These are phyloP conservation scores for Solanum etuberosum DNA, from an alignment of 257 asterid genomes.

Conservation along the genomic window DNA sequence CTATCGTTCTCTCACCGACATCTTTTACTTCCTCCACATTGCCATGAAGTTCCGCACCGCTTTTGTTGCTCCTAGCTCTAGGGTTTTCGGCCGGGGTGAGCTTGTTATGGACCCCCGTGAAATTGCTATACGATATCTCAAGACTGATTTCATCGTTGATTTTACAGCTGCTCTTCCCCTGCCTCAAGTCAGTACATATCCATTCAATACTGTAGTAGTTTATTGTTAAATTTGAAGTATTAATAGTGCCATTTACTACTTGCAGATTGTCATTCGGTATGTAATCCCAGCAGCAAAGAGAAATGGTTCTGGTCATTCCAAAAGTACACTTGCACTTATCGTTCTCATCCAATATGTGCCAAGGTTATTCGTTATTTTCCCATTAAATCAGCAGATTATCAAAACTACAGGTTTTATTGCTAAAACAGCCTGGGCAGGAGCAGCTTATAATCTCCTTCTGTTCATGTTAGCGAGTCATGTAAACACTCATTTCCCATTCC, in stretches of 20 bases:
- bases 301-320: conserved; percentile 52
- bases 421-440: conserved; percentile 97
- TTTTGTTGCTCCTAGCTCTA: conserved; percentile 73
- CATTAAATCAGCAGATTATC: conserved; percentile 61
- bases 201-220: not conserved
- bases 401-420: conserved; percentile 87
- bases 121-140: conserved; percentile 60
- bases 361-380: conserved; percentile 63
- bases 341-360: conserved; percentile 87
- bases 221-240: not conserved
- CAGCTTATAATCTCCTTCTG: conserved; percentile 87
- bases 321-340: conserved; percentile 80
- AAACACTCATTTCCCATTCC: not conserved
- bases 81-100: conserved; percentile 93
- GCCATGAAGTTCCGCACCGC: conserved; percentile 84
- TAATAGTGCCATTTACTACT: not conserved
- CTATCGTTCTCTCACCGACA: conserved; percentile 45
- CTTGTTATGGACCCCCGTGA: conserved; percentile 70
- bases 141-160: conserved; percentile 59
- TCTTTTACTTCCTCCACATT: conserved; percentile 66
- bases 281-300: conserved; percentile 67
- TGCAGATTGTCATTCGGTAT: conserved; percentile 74
- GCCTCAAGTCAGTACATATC: conserved; percentile 48
- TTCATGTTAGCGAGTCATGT: conserved; percentile 91
- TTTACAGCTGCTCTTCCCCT: conserved; percentile 71